Evolutionary conservation across 768 basidiomycete genomes (phyloP).

Genomic region (Pilatotrama ljubarskyi): DNA sequence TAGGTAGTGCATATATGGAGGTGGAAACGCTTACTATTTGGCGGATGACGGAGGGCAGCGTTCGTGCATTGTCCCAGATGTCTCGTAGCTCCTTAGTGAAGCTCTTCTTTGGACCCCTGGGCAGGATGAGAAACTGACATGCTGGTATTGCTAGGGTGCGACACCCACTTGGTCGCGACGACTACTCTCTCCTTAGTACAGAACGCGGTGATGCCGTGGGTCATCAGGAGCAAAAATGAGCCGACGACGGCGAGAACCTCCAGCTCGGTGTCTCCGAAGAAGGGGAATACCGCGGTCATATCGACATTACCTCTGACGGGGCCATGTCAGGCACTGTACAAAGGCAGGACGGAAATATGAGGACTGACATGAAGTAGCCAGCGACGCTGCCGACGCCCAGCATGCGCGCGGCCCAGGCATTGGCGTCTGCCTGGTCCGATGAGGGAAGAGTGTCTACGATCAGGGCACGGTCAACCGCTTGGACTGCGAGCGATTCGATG

Average conservation of each 20-base stretch:
- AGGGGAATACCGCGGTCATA: constrained; percentile 66
- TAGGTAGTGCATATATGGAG: background rate
- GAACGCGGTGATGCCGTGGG: constrained; percentile 62
- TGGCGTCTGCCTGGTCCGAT: constrained; percentile 75
- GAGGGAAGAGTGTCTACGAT: constrained; percentile 84
- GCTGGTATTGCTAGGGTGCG: background rate
- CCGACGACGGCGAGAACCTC: constrained; percentile 80
- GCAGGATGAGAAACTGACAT: background rate
- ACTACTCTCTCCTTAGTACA: constrained; percentile 77
- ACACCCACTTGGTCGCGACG: constrained; percentile 40
- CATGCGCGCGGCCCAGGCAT: constrained; percentile 97
- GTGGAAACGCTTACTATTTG: constrained; percentile 64
- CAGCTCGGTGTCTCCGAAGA: constrained; percentile 77
- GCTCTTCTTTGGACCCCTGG: constrained; percentile 34
- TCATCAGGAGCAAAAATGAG: constrained; percentile 59
- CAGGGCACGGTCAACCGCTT: constrained; percentile 88
- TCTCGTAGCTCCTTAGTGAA: constrained; percentile 51
- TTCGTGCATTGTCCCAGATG: constrained; percentile 70
- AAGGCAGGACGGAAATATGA: background rate
- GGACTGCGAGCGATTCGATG: constrained; percentile 47
- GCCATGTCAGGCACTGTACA: background rate
- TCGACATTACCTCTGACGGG: constrained; percentile 82
- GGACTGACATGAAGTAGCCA: constrained; percentile 82
- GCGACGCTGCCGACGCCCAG: constrained; percentile 80
- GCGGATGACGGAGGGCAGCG: constrained; percentile 71